These are phyloP conservation scores for Fusarium sp. DNA, from an alignment of 2,329 filamentous ascomycete genomes.

Conservation along the genomic window DNA sequence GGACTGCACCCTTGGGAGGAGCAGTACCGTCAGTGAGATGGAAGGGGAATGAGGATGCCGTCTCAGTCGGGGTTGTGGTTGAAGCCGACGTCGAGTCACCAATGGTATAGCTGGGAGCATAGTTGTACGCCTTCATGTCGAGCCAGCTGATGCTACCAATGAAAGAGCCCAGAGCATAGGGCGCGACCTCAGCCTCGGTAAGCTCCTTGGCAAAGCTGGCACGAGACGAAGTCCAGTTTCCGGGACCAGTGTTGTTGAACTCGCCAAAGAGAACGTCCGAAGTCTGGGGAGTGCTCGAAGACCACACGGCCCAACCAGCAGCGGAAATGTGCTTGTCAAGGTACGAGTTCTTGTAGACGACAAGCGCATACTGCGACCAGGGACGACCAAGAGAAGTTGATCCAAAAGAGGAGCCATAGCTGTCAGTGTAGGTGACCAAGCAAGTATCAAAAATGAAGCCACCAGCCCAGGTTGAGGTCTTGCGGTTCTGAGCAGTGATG, in stretches of 20 bases:
- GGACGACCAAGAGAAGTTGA: conserved; percentile 60
- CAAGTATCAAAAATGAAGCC: conserved; percentile 50
- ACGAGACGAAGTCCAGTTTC: conserved; percentile 36
- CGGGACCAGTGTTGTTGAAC: conserved; percentile 66
- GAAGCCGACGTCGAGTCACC: conserved; percentile 4
- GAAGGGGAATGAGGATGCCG: conserved; percentile 20
- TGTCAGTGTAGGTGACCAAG: conserved; percentile 42
- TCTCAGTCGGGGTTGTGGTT: conserved; percentile 37
- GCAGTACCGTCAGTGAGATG: conserved; percentile 54
- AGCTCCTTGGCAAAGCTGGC: conserved; percentile 38
- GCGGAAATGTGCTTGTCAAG: conserved; percentile 53
- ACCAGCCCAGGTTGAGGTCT: conserved; percentile 43
- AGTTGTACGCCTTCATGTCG: conserved; percentile 40
- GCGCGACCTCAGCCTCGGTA: conserved; percentile 29
- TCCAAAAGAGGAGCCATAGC: conserved; percentile 45
- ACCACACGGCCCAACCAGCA: conserved; percentile 60
- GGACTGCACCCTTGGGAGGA: conserved; percentile 54
- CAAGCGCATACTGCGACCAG: conserved; percentile 58
- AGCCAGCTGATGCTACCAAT: conserved; percentile 40
- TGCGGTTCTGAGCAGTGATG: conserved; percentile 49
- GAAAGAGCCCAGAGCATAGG: conserved; percentile 32
- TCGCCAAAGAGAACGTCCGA: conserved; percentile 69
- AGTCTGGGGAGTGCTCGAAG: conserved; percentile 64
- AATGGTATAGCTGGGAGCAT: conserved; percentile 36
- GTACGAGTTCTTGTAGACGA: conserved; percentile 60